phyloP scores from a whole-genome alignment of 83 land plant genomes.

The Picea abies region DNA sequence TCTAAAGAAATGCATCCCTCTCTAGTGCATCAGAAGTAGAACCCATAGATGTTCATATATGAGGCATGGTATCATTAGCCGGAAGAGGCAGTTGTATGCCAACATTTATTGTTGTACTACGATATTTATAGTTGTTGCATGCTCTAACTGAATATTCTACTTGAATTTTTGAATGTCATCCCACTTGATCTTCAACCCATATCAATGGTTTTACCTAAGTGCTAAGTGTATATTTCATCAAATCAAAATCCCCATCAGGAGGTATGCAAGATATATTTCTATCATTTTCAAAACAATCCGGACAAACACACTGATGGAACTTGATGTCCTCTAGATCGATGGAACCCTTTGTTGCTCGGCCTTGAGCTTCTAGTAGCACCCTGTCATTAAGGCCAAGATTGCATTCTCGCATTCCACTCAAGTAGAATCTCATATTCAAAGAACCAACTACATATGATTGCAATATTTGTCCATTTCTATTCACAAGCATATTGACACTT shows the following conservation, averaged over 20 bases:
- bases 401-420: constrained; percentile 99
- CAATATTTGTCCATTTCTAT: constrained; percentile 95
- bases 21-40: constrained; percentile 41
- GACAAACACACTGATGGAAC: constrained; percentile 98
- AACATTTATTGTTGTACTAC: too few relatives aligned
- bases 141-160: constrained; percentile 37
- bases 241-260: too few relatives aligned
- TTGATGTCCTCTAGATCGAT: too few relatives aligned
- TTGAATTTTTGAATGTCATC: constrained; percentile 41
- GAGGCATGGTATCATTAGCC: constrained; percentile 91
- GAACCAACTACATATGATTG: constrained; percentile 99
- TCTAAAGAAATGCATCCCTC: constrained; percentile 72
- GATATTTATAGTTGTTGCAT: too few relatives aligned
- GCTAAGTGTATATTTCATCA: too few relatives aligned
- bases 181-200: too few relatives aligned
- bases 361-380: too few relatives aligned
- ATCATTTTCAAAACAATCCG: constrained; percentile 99
- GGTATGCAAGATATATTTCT: neutral
- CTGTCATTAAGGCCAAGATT: constrained; percentile 95
- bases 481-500: constrained; percentile 96
- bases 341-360: too few relatives aligned
- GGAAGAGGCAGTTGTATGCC: constrained; percentile 84
- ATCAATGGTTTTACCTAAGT: too few relatives aligned
- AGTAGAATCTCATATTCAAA: constrained; percentile 97
- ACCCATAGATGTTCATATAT: constrained; percentile 93